A percentile compares a stretch with the other conserved stretches of the same genome.
phyloP scores from a whole-genome alignment of 1,284 basidiomycete genomes.

The Moniliophthora roreri region DNA sequence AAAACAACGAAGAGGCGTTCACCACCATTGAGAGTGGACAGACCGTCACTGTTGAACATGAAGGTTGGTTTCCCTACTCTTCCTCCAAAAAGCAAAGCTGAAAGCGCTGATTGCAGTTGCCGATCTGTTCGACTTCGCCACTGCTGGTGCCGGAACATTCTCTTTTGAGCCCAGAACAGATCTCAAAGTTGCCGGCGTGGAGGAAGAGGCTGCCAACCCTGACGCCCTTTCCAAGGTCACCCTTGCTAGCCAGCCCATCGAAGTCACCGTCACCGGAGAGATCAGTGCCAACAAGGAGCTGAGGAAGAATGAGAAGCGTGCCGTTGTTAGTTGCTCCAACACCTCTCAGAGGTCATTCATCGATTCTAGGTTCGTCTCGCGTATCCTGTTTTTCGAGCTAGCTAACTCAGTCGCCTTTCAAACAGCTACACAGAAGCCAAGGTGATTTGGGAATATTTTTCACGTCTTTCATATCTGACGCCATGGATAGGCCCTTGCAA shows the following conservation, averaged over 20 bases:
- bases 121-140: conserved; percentile 14
- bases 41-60: conserved; percentile 37
- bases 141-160: conserved; percentile 14
- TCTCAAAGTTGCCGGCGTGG: conserved; percentile 19
- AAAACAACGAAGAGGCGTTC: conserved; percentile 36
- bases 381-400: not conserved
- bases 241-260: conserved; percentile 24
- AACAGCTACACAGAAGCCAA: conserved; percentile 18
- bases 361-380: conserved; percentile 26
- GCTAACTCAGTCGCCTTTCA: not conserved
- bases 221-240: conserved; percentile 24
- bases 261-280: conserved; percentile 20
- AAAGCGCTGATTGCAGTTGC: conserved; percentile 8
- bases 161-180: conserved; percentile 14
- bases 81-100: not conserved
- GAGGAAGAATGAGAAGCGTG: conserved; percentile 26
- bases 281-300: conserved; percentile 26
- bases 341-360: conserved; percentile 32
- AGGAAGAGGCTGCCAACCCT: conserved; percentile 15
- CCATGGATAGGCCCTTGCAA: conserved; percentile 16
- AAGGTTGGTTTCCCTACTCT: conserved; percentile 23
- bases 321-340: conserved; percentile 30
- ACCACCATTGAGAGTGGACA: conserved; percentile 38
- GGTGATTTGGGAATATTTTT: too few relatives aligned
- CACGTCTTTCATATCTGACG: too few relatives aligned